Base-by-base conservation (phyloP, 495 filamentous ascomycete genomes). In the Opeltia flavorubescens region DNA sequence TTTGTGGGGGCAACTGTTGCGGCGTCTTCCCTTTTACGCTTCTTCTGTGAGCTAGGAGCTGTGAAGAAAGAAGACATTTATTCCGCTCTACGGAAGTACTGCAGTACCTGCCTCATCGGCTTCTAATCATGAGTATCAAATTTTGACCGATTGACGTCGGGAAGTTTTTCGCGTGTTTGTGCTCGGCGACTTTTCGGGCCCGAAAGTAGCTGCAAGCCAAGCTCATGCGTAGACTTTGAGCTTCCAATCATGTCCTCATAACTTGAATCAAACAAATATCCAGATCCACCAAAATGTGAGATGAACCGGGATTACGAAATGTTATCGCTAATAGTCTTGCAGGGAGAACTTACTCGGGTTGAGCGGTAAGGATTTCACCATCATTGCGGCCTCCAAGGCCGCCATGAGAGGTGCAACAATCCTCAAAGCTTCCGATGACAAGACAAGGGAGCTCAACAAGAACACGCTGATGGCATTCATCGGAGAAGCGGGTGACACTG, bases 331-430 rank as follows among this genome's bases (percentile, higher is more conserved):
- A 51, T 5, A 20, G 3, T 13, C 48, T 53, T 46, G 46, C 54
- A 98, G 88, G 91, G 91, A 99, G 79, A 86, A 96, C 63, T 74
- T 99, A 65, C 77, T 99, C 48, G 91, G 91, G 48, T 93, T 99
- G 63, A 95, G 91, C 30, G 93, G 91, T 70, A 91, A 89, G 72
- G 91, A 99, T 76, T 99, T 94, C 68, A 89, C 87, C 69, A 80
- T 99, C 73, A 73, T 99, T 62, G 91, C 88, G 48, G 88, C 91
- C 49, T 95, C 89, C 31, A 96, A 96, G 69, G 91, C 93, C 54
- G 84, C 84, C 53, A 95, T 95, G 89, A 78, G 91, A 65, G 91
- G 91, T 55, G 86, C 86, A 39, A 95, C 89, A 18, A 83, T 99
- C 60, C 78, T 99, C 61, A 99, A 99, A 68, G 81, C 86, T 24